Evolutionary conservation across 352 stramenopile genomes (phyloP).

Genomic region (Pythium scleroteichum): DNA sequence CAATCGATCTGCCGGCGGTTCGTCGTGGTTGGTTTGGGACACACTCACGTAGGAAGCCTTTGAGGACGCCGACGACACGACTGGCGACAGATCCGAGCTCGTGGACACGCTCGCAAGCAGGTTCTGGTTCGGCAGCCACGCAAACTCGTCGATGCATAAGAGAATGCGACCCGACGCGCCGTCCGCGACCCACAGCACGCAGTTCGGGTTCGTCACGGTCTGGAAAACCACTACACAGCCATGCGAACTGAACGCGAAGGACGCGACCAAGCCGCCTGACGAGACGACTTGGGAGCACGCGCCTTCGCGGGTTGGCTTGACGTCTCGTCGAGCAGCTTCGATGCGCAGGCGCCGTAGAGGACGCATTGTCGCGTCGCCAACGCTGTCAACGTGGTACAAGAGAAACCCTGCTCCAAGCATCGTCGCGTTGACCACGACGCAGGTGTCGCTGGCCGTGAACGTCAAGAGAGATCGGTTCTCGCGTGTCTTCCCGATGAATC

Average conservation of each 20-base stretch:
- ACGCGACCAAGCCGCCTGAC: slow-evolving; percentile 10
- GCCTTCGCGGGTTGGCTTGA: not conserved
- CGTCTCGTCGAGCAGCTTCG: not conserved
- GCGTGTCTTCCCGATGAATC: not conserved
- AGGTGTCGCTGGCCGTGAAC: slow-evolving; percentile 7
- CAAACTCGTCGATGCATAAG: slow-evolving; percentile 17
- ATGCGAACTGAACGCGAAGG: not conserved
- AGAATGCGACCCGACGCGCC: slow-evolving; percentile 5
- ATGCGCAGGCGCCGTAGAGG: slow-evolving; percentile 5
- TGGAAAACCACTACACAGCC: slow-evolving; percentile 11
- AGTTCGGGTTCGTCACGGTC: not conserved
- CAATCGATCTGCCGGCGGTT: not conserved
- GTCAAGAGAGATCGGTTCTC: not conserved
- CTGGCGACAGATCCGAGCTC: not conserved
- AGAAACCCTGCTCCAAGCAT: slow-evolving; percentile 16
- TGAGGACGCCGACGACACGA: slow-evolving; percentile 5
- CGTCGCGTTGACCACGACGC: slow-evolving; percentile 15
- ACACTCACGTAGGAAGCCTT: slow-evolving; percentile 12
- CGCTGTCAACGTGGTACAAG: not conserved
- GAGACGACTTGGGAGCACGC: not conserved
- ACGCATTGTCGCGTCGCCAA: not conserved
- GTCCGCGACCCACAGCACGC: slow-evolving; percentile 13
- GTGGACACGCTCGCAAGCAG: slow-evolving; percentile 5
- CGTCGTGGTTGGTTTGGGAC: not conserved
- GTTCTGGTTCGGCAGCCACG: not conserved